These are phyloP conservation scores for Lizanozyma gosingica DNA, from an alignment of 1,139 yeast species.

Conservation along the genomic window DNA sequence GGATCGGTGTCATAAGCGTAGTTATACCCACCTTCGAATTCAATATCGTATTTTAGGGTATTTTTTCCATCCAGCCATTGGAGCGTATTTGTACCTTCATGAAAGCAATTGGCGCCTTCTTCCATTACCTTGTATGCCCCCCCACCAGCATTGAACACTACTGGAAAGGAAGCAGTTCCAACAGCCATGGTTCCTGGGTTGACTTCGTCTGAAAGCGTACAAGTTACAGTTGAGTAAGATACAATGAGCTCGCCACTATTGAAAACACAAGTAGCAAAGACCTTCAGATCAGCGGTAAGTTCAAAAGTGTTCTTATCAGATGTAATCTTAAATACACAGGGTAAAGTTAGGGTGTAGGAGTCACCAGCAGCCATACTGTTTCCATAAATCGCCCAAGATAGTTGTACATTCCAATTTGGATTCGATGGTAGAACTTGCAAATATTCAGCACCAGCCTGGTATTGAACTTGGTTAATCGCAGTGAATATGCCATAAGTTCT, in stretches of 20 bases:
- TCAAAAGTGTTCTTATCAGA: constrained; percentile 9
- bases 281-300: constrained; percentile 11
- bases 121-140: constrained; percentile 14
- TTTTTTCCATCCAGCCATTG: constrained; percentile 20
- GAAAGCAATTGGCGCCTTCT: constrained; percentile 13
- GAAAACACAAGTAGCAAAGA: constrained; percentile 20
- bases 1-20: not conserved
- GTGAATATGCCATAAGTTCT: not conserved
- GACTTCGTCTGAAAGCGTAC: constrained; percentile 15
- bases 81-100: constrained; percentile 18
- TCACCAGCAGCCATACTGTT: constrained; percentile 17
- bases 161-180: constrained; percentile 19
- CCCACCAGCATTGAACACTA: constrained; percentile 20
- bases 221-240: constrained; percentile 15
- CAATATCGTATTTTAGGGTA: constrained; percentile 10
- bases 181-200: constrained; percentile 8
- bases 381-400: constrained; percentile 18
- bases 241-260: constrained; percentile 16
- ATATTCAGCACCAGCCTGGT: constrained; percentile 4
- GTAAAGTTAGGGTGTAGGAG: constrained; percentile 21
- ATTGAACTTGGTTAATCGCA: not conserved
- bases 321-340: constrained; percentile 24
- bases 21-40: constrained; percentile 7
- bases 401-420: constrained; percentile 18
- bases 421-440: constrained; percentile 8